phyloP scores from a whole-genome alignment of 1,284 basidiomycete species.

The Heterobasidion occidentale region DNA sequence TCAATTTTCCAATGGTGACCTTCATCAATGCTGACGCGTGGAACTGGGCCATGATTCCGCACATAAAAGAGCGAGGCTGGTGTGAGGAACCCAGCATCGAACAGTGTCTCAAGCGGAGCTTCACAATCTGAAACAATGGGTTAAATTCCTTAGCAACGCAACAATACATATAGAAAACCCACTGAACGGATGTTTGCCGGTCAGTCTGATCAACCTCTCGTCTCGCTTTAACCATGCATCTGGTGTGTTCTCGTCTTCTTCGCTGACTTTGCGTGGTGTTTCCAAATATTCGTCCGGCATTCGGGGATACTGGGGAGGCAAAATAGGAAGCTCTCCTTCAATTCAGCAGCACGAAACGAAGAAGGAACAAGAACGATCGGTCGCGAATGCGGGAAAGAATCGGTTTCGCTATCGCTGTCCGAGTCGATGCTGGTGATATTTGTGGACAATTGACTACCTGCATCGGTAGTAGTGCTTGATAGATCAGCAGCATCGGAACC shows the following conservation, averaged over 20 bases:
- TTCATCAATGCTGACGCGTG: slow-evolving; percentile 32
- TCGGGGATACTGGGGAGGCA: no score
- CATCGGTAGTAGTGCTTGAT: no score
- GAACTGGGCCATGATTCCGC: slow-evolving; percentile 62
- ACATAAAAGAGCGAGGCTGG: slow-evolving; percentile 61
- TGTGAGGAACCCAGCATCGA: slow-evolving; percentile 45
- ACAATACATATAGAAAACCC: not conserved
- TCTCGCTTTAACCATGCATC: slow-evolving; percentile 32
- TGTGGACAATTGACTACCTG: no score
- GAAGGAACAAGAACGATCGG: no score
- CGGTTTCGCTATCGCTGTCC: no score
- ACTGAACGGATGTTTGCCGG: slow-evolving; percentile 60
- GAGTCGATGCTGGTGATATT: no score
- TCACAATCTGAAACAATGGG: not conserved
- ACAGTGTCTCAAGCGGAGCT: slow-evolving; percentile 9
- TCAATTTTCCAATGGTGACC: slow-evolving; percentile 40
- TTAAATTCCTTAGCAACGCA: not conserved
- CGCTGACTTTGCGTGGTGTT: no score
- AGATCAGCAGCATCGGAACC: no score
- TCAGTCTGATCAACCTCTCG: slow-evolving; percentile 38
- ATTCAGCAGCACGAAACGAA: no score
- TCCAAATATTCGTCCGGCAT: no score
- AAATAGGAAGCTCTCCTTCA: no score
- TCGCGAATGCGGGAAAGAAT: no score
- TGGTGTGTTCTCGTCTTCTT: slow-evolving; percentile 27